A percentile compares a stretch with the other conserved stretches of the same genome.
Conservation (phyloP, 2,329 filamentous ascomycete genomes). For the Colletotrichum euphorbiae region DNA sequence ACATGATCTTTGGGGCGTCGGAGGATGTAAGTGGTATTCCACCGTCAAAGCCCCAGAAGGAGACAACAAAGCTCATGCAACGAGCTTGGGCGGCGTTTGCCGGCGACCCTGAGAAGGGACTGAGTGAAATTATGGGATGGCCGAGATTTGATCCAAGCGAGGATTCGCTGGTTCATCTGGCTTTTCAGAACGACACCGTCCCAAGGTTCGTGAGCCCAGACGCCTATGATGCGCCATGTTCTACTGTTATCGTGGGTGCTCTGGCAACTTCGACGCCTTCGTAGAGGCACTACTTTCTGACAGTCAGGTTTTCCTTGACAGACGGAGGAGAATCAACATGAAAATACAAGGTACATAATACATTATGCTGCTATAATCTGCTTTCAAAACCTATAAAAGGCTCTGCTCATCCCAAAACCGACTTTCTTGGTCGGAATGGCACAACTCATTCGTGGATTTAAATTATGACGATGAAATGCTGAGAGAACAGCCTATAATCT, state of each 20-base stretch:
- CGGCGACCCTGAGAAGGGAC: conserved; percentile 50
- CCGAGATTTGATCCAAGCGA: conserved; percentile 46
- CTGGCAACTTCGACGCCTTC: conserved; percentile 29
- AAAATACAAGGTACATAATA: too few relatives aligned
- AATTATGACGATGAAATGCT: too few relatives aligned
- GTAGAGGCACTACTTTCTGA: too few relatives aligned
- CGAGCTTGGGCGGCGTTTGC: conserved; percentile 55
- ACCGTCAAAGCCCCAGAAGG: conserved; percentile 45
- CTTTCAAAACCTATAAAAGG: too few relatives aligned
- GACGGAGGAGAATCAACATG: too few relatives aligned
- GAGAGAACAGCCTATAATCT: too few relatives aligned
- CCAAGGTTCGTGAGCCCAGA: conserved; percentile 44
- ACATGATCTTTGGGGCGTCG: conserved; percentile 59
- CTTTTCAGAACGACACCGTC: conserved; percentile 43
- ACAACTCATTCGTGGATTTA: too few relatives aligned
- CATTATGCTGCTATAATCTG: too few relatives aligned
- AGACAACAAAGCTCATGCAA: conserved; percentile 52
- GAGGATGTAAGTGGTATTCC: conserved; percentile 53
- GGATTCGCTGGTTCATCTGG: conserved; percentile 46
- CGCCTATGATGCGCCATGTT: conserved; percentile 44
- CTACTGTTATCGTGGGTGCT: conserved; percentile 43
- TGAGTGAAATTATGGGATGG: conserved; percentile 51
- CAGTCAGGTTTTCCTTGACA: too few relatives aligned
- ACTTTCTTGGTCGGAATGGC: too few relatives aligned
- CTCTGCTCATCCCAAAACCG: too few relatives aligned